phyloP scores from a whole-genome alignment of 73 alveolate species.

The Uronychia binucleata region DNA sequence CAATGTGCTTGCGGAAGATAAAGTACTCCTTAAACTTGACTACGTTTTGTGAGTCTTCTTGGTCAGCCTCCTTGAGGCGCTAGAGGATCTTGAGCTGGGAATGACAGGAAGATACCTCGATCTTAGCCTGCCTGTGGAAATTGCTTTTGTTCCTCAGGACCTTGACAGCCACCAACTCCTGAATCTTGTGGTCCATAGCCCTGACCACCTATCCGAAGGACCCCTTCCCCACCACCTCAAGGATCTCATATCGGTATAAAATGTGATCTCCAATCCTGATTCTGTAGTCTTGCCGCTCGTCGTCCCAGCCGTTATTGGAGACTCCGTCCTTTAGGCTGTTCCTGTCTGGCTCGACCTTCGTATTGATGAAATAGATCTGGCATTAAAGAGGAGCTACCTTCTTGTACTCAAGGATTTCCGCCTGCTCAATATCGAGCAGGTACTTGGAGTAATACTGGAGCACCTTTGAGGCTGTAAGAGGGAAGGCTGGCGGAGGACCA shows the following conservation, averaged over 20 bases:
- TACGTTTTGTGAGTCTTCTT: constrained; percentile 51
- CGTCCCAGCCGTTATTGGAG: constrained; percentile 62
- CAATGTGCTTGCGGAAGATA: constrained; percentile 64
- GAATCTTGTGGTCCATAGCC: constrained; percentile 80
- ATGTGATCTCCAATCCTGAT: constrained; percentile 76
- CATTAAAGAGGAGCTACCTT: no score
- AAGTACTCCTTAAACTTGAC: constrained; percentile 71
- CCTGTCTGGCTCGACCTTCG: constrained; percentile 8
- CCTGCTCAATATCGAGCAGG: constrained; percentile 36
- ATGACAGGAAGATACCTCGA: constrained; percentile 41
- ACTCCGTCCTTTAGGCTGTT: constrained; percentile 9
- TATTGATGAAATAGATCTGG: constrained; percentile 30
- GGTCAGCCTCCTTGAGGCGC: constrained; percentile 61
- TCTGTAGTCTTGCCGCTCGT: constrained; percentile 76
- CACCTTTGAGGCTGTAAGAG: not conserved
- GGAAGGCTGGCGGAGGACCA: not conserved
- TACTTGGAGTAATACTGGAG: not conserved
- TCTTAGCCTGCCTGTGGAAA: constrained; percentile 68
- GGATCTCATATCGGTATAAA: constrained; percentile 75
- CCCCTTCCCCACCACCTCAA: constrained; percentile 79
- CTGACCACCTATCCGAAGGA: constrained; percentile 85
- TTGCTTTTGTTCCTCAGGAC: constrained; percentile 63
- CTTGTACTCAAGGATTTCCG: constrained; percentile 47
- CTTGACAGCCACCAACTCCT: constrained; percentile 75
- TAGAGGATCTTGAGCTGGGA: constrained; percentile 41